These are phyloP conservation scores for Quercus gilva DNA, from an alignment of 306 rosid species.

Conservation along the genomic window DNA sequence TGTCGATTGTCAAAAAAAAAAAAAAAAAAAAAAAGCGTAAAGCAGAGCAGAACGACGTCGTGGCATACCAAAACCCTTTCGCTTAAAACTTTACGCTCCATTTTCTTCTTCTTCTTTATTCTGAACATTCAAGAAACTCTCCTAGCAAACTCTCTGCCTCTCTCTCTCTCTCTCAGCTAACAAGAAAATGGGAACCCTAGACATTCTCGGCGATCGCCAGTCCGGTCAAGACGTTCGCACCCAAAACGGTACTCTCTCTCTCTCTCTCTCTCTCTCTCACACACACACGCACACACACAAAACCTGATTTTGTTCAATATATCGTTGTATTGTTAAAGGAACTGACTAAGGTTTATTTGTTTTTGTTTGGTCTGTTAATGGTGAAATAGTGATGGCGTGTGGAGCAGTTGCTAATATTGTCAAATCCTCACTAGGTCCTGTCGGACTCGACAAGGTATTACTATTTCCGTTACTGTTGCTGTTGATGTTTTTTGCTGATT, in stretches of 20 bases:
- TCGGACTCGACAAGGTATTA: constrained; percentile 93
- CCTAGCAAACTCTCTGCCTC: neutral
- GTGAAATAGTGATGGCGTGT: constrained; percentile 67
- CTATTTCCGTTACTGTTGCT: neutral
- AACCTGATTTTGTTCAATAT: neutral
- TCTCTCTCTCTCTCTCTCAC: neutral
- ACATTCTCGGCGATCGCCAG: constrained; percentile 89
- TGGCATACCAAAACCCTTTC: constrained; percentile 3
- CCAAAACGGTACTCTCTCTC: constrained; percentile 62
- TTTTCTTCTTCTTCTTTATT: no score
- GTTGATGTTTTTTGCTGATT: neutral
- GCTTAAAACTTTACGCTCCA: no score
- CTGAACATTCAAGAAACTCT: constrained; percentile 8
- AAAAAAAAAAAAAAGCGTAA: no score
- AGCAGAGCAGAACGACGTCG: constrained; percentile 19
- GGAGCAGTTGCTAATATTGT: constrained; percentile 95
- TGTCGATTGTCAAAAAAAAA: fast-evolving
- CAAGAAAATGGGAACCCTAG: constrained; percentile 58
- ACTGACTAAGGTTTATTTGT: neutral
- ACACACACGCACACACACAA: no score
- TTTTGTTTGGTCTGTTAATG: neutral
- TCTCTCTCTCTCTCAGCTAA: neutral
- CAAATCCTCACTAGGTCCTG: constrained; percentile 91
- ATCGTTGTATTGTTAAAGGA: neutral
- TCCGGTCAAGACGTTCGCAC: constrained; percentile 96